Base-by-base conservation (phyloP, 805 yeast species). In the Metschnikowia anglica region DNA sequence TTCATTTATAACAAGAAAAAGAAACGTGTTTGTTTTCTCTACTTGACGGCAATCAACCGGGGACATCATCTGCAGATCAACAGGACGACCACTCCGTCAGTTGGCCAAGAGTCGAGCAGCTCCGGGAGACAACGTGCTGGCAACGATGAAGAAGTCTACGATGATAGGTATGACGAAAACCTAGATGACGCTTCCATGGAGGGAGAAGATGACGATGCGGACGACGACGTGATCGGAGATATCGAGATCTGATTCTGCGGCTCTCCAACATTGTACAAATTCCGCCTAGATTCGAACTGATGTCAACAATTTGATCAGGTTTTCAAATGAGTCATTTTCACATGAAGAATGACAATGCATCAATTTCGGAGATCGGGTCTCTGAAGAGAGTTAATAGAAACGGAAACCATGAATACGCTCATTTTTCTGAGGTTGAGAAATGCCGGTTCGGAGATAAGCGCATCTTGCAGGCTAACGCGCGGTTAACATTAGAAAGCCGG, bases 1-100 rank as follows among this genome's bases (percentile, higher is more conserved):
- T 93, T 93, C 62, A 80, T 91, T 34, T 89, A 85, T 66, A 93
- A 89, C 68, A 91, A 88, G 65, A 85, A 87, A 58, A 79, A 85
- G 66, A 91, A 91, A 66, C 78, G 98, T 49, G 98, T 93, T 2
- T 88, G 95, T 1, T 91, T 85, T 61, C 61, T 93, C 13, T 86
- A 87, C 54, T 67, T 93, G 49, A 81, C 80, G 3, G 76, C 73
- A 1, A 63, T 70, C 41, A 70, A 70, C 43, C 65, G 66, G 35
- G 52, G 66, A 11, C 74, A 70, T 54, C 64, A 65, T 47, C 62
- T 68, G 30, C 53, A 41, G 19, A 34, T 42, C 24, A 46, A 46
- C 26, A 39, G 47, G 33, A 35, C 41, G 10, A 15, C 42, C 29
- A 46, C 46, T 17, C 41, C 50, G 13, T 45, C 47, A 5, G 59